phyloP scores from a whole-genome alignment of 2,329 filamentous ascomycete genomes.

The Ilyonectria mors-panacis region DNA sequence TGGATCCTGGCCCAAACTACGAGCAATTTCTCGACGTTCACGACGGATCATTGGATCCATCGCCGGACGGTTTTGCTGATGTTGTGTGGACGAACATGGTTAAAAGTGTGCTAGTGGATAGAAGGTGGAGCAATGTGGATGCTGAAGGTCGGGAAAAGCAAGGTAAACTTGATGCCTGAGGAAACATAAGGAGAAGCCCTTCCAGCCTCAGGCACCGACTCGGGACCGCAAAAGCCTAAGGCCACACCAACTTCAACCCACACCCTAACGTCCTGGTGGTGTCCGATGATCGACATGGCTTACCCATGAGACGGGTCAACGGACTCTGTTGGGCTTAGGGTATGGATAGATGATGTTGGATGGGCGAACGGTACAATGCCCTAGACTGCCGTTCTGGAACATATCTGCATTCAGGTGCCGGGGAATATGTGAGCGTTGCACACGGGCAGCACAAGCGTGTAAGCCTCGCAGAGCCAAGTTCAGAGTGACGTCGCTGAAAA shows the following conservation, averaged over 20 bases:
- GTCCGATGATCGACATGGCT: neutral
- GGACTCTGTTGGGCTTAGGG: neutral
- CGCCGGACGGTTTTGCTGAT: constrained; percentile 1
- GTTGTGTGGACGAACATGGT: neutral
- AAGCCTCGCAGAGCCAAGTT: neutral
- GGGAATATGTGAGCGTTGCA: neutral
- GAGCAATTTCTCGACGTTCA: constrained; percentile 27
- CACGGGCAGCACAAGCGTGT: neutral
- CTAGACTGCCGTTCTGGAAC: neutral
- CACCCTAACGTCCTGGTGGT: neutral
- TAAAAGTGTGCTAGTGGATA: neutral
- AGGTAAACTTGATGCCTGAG: neutral
- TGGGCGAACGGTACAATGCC: neutral
- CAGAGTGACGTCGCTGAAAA: constrained; percentile 6
- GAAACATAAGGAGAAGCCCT: neutral
- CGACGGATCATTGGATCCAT: constrained; percentile 42
- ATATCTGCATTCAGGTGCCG: neutral
- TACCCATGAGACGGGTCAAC: neutral
- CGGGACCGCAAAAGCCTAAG: neutral
- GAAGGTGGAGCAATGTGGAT: neutral
- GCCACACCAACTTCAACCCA: neutral
- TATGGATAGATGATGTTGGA: neutral
- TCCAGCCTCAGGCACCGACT: neutral
- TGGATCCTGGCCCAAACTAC: constrained; percentile 32
- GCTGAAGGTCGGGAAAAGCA: neutral